phyloP scores from a whole-genome alignment of 1,139 yeast species.

The Candida pseudoviswanathii region DNA sequence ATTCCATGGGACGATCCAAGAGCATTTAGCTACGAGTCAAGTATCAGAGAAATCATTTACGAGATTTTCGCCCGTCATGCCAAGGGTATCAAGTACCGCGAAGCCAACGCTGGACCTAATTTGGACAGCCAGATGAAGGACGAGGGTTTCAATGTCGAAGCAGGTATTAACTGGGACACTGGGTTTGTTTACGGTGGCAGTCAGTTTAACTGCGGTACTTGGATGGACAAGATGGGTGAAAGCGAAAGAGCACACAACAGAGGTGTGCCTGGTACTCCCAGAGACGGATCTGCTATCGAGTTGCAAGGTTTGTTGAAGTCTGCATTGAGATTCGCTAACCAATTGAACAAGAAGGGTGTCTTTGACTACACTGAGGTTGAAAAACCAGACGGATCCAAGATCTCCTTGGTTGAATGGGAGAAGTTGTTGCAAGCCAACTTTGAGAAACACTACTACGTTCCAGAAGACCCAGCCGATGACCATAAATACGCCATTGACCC shows the following conservation, averaged over 20 bases:
- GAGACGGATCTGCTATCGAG: slow-evolving; percentile 97
- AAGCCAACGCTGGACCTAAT: slow-evolving; percentile 91
- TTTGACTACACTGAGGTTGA: slow-evolving; percentile 61
- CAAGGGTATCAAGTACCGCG: slow-evolving; percentile 80
- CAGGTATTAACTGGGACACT: slow-evolving; percentile 82
- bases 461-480: slow-evolving; percentile 58
- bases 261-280: slow-evolving; percentile 95
- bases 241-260: slow-evolving; percentile 78
- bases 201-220: slow-evolving; percentile 92
- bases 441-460: slow-evolving; percentile 78
- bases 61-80: slow-evolving; percentile 90
- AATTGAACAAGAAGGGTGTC: slow-evolving; percentile 52
- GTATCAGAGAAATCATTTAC: slow-evolving; percentile 74
- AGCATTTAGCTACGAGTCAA: slow-evolving; percentile 73
- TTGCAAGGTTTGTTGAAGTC: slow-evolving; percentile 88
- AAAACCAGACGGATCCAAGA: slow-evolving; percentile 55
- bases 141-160: slow-evolving; percentile 86
- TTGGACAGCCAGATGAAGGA: slow-evolving; percentile 91
- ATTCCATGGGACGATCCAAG: slow-evolving; percentile 66
- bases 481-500: slow-evolving; percentile 60
- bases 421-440: slow-evolving; percentile 66
- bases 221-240: slow-evolving; percentile 99
- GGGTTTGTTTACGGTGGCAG: slow-evolving; percentile 93
- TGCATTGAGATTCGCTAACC: slow-evolving; percentile 74
- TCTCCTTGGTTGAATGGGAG: slow-evolving; percentile 72